Conservation (phyloP, 2,329 filamentous ascomycete species). For the Neoascochyta sp. region DNA sequence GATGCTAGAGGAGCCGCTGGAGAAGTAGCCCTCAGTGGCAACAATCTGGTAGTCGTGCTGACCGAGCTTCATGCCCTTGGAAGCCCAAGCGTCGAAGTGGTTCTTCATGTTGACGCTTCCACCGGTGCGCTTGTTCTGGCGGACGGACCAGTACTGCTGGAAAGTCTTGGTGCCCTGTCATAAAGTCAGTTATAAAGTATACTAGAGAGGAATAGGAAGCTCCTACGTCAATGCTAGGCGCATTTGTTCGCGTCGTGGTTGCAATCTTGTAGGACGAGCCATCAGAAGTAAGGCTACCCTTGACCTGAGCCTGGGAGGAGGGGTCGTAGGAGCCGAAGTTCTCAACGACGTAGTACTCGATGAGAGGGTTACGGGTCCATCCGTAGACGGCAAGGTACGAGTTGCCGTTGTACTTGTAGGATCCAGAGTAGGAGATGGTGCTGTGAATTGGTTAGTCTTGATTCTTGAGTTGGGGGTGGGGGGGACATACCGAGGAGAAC, state of each 20-base stretch:
- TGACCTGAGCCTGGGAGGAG: conserved; percentile 41
- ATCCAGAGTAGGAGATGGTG: conserved; percentile 35
- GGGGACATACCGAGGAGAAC: conserved; percentile 45
- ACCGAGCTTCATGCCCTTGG: conserved; percentile 30
- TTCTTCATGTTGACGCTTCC: conserved; percentile 33
- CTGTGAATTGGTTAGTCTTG: conserved; percentile 10
- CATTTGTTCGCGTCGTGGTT: conserved; percentile 35
- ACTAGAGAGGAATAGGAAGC: too few species aligned
- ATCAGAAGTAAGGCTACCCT: conserved; percentile 31
- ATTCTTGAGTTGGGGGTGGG: background rate
- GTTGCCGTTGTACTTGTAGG: conserved; percentile 34
- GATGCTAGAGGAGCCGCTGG: conserved; percentile 48
- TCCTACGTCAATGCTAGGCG: conserved; percentile 49
- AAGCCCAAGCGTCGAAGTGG: conserved; percentile 36
- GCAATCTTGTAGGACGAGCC: conserved; percentile 33
- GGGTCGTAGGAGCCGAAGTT: conserved; percentile 53
- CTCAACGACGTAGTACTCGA: conserved; percentile 54
- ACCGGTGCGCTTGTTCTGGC: conserved; percentile 28
- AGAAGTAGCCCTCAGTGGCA: conserved; percentile 54
- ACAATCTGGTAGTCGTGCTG: conserved; percentile 44
- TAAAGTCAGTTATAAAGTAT: too few species aligned
- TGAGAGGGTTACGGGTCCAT: conserved; percentile 52
- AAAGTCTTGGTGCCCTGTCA: conserved; percentile 52
- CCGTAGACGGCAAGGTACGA: conserved; percentile 56
- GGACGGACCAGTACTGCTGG: conserved; percentile 50